Conservation (phyloP, 768 basidiomycete genomes). For the Suillus tomentosus region DNA sequence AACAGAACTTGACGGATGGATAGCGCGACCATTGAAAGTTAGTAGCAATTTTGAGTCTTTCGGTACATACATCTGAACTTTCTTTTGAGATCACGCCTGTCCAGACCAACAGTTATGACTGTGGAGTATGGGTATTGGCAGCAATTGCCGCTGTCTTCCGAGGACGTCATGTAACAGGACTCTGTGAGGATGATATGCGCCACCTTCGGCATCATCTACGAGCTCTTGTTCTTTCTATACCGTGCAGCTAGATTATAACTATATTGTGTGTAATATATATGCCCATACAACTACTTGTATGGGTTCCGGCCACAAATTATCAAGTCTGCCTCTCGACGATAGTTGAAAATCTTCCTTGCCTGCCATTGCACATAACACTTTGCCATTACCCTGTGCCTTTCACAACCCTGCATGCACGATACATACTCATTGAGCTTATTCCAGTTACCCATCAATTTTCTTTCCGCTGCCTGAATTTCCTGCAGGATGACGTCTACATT, state of each 20-base stretch:
- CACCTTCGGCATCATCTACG: conserved; percentile 14
- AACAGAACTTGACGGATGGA: conserved; percentile 12
- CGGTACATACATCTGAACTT: neutral
- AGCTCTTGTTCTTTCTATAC: conserved; percentile 11
- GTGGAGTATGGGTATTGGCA: conserved; percentile 30
- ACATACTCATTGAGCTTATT: neutral
- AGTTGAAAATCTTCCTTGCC: neutral
- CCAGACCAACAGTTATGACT: conserved; percentile 24
- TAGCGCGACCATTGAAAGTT: conserved; percentile 7
- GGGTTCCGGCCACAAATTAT: neutral
- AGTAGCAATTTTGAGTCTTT: neutral
- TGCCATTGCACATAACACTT: conserved; percentile 6
- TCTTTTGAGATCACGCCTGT: conserved; percentile 2
- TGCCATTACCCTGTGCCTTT: conserved; percentile 7
- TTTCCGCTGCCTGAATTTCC: neutral
- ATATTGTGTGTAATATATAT: too few relatives aligned
- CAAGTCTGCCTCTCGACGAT: neutral
- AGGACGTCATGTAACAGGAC: conserved; percentile 15
- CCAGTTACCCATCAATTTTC: neutral
- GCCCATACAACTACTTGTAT: neutral
- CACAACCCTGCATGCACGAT: neutral
- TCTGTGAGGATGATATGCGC: conserved; percentile 21
- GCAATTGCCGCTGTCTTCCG: conserved; percentile 21
- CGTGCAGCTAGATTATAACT: neutral
- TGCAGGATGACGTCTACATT: neutral